These are phyloP conservation scores for Zychaea mexicana DNA, from an alignment of 371 early-diverging fungal species.

Conservation along the genomic window DNA sequence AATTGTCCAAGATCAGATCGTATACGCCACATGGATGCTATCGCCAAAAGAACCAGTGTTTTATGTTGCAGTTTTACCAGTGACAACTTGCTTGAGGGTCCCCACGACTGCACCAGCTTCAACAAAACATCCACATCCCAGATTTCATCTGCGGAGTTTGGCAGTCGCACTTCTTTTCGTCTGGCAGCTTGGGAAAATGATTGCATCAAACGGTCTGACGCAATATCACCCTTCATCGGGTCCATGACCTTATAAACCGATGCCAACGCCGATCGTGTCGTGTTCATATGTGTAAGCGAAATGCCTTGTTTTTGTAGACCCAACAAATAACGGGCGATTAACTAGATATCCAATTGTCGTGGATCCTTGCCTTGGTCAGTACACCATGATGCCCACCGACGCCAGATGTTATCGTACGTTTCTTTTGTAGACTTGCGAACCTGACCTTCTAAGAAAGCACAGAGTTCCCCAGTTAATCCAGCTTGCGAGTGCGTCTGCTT, in stretches of 20 bases:
- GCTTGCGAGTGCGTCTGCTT: background rate
- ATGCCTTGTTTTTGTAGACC: background rate
- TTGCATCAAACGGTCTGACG: too few species aligned
- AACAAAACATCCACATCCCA: background rate
- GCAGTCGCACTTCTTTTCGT: background rate
- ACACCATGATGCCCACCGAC: background rate
- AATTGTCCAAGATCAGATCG: constrained; percentile 17
- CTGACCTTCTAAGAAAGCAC: background rate
- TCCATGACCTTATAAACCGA: background rate
- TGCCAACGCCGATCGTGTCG: background rate
- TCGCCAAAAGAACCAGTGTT: constrained; percentile 4
- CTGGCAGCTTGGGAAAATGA: background rate
- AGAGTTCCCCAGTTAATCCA: background rate
- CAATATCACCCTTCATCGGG: background rate
- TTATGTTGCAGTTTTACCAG: constrained; percentile 16
- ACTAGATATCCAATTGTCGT: background rate
- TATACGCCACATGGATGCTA: constrained; percentile 23
- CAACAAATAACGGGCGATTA: background rate
- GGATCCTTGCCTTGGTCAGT: background rate
- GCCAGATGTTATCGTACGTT: background rate
- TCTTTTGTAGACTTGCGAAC: background rate
- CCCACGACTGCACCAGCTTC: background rate
- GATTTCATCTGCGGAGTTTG: background rate
- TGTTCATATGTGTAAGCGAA: background rate
- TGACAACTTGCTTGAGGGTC: background rate